Base-by-base conservation (phyloP, 306 rosid genomes). In the Argentina anserina region DNA sequence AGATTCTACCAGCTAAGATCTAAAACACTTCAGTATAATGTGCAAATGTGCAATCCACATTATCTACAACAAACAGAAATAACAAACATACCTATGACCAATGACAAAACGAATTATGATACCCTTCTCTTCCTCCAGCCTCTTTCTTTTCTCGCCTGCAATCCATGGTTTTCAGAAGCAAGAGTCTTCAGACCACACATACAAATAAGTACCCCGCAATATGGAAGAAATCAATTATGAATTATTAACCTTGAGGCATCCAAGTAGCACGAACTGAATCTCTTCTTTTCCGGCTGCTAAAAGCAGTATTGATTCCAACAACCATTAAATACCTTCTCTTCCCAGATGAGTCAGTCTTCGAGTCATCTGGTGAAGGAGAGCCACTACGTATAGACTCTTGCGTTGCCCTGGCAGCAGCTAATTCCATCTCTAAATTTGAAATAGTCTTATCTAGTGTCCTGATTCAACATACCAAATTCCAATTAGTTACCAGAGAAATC, bases 91-190 rank as follows among this genome's bases (percentile, higher is more conserved):
- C 99, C 99, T 86, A 80, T 95, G 99, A 69, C 99, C 99, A 73
- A 95, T 95, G 81, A 88, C 97, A 62, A 95, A 95, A 60, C 97
- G 97, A 20, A 87, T 76, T 63, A 95, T 86, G 62, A 91, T 92
- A 67, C 99, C 99, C 88, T 95, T 92, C 85, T 95, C 98, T 82
- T 93, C 99, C 86, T 94, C 99, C 45, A 92, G 87, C 85, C 79
- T 92, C 92, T 86, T 95, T 81, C 90, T 87, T 82, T 88, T 90
- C 60, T 94, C 98, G 49, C 98, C 98, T 94, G 46, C 79, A 82
- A 66, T 76, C 74, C 76, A 81, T 50, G 61, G 63, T 74, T 73
- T 73, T 75, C 73, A 69, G 23, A 73, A 80, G 75, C 78, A 84
- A 46, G 70, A 88, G 75, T 67, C 67, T 81, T 81, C 81, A 83